Evolutionary conservation across 2,329 filamentous ascomycete species (phyloP), one percentile per base, ranked within the genome.

Genomic region (Penicillium palitans): DNA sequence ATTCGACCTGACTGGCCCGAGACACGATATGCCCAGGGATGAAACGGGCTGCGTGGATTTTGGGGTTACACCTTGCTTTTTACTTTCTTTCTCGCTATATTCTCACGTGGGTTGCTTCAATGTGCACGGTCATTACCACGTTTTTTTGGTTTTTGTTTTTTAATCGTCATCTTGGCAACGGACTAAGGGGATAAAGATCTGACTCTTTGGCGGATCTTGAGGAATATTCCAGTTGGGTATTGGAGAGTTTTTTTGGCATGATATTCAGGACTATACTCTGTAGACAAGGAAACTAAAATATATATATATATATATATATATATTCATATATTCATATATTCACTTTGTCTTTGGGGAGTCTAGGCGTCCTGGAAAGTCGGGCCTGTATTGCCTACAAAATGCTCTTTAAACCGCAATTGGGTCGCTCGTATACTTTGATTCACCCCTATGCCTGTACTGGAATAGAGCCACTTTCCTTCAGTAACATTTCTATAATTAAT

Each of bases 111-210:
- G 35, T 19, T 57, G 21, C 17, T 55, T 12, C 19, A n/a, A 44
- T 19, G 25, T 50, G 53, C 53, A 45, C 35, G 49, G 50, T 46
- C 41, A 19, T 54, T 19, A 42, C 50, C 55, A 57, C 55, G 53
- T 57, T 52, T 48, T 57, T 17, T 58, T 27, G 4, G 19, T 29
- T 57, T 31, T 6, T 21, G 44, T 9, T 31, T 21, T 33, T 33
- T 4, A 33, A 15, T 21, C 37, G 29, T 40, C 45, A 50, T 50
- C 63, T 67, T 67, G 65, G 62, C 64, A 66, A 55, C 54, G 52
- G 59, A 64, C 65, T 67, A 67, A 61, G 57, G 51, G 65, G 65
- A 64, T 67, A 67, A 67, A 65, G 65, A 67, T 67, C 65, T 67
- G 56, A 67, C 65, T 61, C 57, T 55, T 50, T 40, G 52, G 45